These are phyloP conservation scores for Endothia cerciana DNA, from an alignment of 2,329 filamentous ascomycete genomes.

Conservation along the genomic window DNA sequence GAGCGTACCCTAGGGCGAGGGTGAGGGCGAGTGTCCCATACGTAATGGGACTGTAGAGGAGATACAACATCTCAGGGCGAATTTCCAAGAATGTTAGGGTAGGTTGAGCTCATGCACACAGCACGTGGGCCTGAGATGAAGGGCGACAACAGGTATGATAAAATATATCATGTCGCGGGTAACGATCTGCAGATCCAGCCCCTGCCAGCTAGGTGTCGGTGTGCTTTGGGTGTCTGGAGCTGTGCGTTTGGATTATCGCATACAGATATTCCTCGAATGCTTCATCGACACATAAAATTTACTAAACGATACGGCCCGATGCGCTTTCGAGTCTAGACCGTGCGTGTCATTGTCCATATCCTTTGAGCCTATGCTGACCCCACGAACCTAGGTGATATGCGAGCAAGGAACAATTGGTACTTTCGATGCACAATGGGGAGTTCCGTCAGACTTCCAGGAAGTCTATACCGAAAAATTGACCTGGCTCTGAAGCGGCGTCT, in stretches of 20 bases:
- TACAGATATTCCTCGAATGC: background rate
- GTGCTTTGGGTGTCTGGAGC: background rate
- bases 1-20: conserved; percentile 5
- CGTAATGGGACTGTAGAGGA: background rate
- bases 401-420: conserved; percentile 1
- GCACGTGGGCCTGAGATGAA: background rate
- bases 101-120: background rate
- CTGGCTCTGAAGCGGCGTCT: background rate
- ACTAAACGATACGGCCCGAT: background rate
- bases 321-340: background rate
- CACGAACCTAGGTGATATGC: background rate
- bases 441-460: background rate
- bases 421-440: conserved; percentile 8
- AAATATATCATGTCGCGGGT: background rate
- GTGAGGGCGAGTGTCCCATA: background rate
- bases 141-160: background rate
- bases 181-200: background rate
- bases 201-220: too few species aligned
- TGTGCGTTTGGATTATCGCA: too few species aligned
- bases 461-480: background rate
- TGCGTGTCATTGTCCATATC: background rate
- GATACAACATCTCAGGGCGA: background rate
- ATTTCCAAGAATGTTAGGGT: background rate
- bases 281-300: background rate
- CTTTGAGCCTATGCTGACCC: background rate